phyloP scores from a whole-genome alignment of 352 stramenopile species.

The Phytophthora nicotianae region DNA sequence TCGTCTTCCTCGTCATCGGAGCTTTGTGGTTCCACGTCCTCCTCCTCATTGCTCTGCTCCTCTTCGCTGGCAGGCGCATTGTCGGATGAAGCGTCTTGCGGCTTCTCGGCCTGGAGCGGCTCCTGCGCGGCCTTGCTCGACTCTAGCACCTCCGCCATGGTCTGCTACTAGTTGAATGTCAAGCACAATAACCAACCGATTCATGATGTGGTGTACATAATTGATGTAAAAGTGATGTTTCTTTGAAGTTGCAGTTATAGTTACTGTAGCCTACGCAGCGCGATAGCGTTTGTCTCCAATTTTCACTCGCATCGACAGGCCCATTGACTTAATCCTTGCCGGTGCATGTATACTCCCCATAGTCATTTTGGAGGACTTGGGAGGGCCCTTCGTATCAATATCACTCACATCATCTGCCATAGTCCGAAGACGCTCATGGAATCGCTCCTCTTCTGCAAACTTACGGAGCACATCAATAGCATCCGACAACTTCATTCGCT shows the following conservation, averaged over 20 bases:
- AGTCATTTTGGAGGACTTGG: neutral
- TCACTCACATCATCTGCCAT: neutral
- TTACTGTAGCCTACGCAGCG: too few relatives aligned
- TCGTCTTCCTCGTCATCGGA: constrained; percentile 42
- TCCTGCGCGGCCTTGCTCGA: constrained; percentile 2
- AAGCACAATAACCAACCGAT: constrained; percentile 24
- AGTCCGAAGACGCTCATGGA: neutral
- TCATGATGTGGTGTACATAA: constrained; percentile 8
- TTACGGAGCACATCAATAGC: neutral
- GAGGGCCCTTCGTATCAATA: neutral
- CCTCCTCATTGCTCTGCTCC: constrained; percentile 24
- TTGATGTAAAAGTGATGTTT: constrained; percentile 3
- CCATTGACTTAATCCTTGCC: neutral
- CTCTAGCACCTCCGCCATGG: constrained; percentile 21
- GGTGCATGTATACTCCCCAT: neutral
- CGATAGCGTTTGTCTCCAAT: too few relatives aligned
- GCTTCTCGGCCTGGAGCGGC: constrained; percentile 9
- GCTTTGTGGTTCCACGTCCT: constrained; percentile 21
- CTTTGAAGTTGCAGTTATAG: constrained; percentile 17
- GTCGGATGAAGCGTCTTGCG: constrained; percentile 5
- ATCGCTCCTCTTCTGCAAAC: neutral
- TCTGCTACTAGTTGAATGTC: constrained; percentile 1
- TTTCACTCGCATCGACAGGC: neutral
- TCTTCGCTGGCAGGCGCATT: constrained; percentile 12
- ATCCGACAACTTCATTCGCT: neutral